Evolutionary conservation across 192 early-diverging fungal genomes (phyloP).

Genomic region (Chytriomyces hyalinus): DNA sequence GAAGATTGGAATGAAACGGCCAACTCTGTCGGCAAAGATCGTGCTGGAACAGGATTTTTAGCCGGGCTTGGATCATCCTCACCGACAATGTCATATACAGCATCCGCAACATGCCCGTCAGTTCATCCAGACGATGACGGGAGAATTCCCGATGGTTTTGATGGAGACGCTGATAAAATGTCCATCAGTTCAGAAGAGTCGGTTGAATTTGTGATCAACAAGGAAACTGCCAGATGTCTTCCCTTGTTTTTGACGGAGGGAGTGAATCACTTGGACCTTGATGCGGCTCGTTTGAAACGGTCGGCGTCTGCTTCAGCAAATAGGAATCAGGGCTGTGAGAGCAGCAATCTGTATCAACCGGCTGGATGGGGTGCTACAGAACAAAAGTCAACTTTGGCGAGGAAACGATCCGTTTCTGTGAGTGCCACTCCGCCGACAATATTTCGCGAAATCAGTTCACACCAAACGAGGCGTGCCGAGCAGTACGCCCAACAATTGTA

Average conservation of each 20-base stretch:
- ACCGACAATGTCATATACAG: background rate
- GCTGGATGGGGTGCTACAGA: background rate
- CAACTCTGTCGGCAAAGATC: background rate
- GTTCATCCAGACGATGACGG: background rate
- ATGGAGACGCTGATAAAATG: slow-evolving; percentile 17
- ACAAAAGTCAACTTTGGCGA: background rate
- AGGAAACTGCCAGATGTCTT: slow-evolving; percentile 2
- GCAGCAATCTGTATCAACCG: background rate
- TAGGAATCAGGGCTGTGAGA: background rate
- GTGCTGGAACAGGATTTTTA: too few relatives aligned
- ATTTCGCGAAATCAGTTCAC: background rate
- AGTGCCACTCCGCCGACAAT: background rate
- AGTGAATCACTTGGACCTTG: background rate
- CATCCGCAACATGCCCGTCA: background rate
- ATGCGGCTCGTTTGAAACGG: slow-evolving; percentile 18
- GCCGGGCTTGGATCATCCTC: background rate
- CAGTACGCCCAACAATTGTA: background rate
- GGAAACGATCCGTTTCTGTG: slow-evolving; percentile 2
- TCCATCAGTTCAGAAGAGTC: slow-evolving; percentile 6
- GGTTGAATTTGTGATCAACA: slow-evolving; percentile 29
- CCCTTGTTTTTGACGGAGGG: slow-evolving; percentile 18
- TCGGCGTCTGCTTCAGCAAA: background rate
- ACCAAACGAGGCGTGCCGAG: background rate
- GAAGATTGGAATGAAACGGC: slow-evolving; percentile 24
- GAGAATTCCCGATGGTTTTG: background rate